Percentiles rank a stretch among this genome's conserved stretches.
These are phyloP conservation scores for Zopfochytrium polystomum DNA, from an alignment of 371 early-diverging fungal species.

Conservation along the genomic window DNA sequence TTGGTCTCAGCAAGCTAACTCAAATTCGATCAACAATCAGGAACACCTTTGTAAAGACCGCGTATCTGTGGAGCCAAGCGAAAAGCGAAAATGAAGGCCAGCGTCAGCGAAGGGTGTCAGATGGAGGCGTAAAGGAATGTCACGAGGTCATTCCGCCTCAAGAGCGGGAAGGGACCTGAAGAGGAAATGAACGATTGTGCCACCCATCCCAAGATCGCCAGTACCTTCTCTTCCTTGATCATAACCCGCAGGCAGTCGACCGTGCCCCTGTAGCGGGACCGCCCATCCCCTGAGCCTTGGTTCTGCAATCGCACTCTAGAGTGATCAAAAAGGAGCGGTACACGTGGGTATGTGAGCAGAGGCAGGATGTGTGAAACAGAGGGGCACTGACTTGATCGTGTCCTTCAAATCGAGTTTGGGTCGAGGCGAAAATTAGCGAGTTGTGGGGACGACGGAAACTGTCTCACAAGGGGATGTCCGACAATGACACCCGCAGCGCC, in stretches of 20 bases:
- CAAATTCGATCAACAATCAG: too few species aligned
- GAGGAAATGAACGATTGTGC: too few species aligned
- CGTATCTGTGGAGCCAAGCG: constrained; percentile 15
- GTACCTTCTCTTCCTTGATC: constrained; percentile 38
- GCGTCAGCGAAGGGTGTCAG: neutral
- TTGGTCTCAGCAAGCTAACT: neutral
- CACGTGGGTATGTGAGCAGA: neutral
- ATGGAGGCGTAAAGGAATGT: neutral
- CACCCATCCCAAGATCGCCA: too few species aligned
- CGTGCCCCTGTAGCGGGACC: constrained; percentile 22
- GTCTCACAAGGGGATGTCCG: constrained; percentile 44
- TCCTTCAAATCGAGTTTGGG: constrained; percentile 26
- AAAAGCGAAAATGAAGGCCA: neutral
- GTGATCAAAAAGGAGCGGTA: neutral
- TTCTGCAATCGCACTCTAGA: constrained; percentile 42
- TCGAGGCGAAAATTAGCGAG: neutral
- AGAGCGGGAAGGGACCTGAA: too few species aligned
- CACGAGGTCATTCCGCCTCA: too few species aligned
- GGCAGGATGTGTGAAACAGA: too few species aligned
- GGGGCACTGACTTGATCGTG: constrained; percentile 46
- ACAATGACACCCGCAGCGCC: constrained; percentile 40
- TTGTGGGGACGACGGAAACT: too few species aligned
- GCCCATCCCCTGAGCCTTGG: constrained; percentile 11
- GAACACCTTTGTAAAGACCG: constrained; percentile 39
- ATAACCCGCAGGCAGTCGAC: constrained; percentile 28